Base-by-base conservation (phyloP, 2,329 filamentous ascomycete species). In the Beauveria sp. region DNA sequence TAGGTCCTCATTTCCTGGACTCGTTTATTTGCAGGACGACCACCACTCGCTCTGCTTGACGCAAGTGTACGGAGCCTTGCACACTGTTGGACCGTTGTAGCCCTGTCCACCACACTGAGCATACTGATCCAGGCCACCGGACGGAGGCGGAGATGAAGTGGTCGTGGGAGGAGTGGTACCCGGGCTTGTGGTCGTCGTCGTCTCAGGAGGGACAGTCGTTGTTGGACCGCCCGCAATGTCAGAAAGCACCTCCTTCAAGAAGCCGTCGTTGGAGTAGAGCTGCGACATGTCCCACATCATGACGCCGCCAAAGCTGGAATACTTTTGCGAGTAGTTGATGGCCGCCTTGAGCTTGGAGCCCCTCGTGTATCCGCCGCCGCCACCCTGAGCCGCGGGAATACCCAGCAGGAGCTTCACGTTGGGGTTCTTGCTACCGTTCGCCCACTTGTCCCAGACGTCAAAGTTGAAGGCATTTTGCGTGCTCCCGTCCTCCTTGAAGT, bases 281-380 rank as follows among this genome's bases (percentile, higher is more conserved):
- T 87, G 84, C 34, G 77, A 82, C 72, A 82, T 82, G 70, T 89
- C 86, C 86, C 86, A 89, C 74, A 88, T 78, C 86, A 89, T 88
- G 30, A 86, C 79, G 34, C 86, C 86, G 8, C 85, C 86, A 67
- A 89, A 88, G 71, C 79, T 86, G 3, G 74, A 71, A 67, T 81
- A 88, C 46, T 73, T 70, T 72, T 80, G 80, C 50, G 74, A 77
- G 67, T 83, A 87, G 40, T 76, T 61, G 64, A 89, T 78, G 38
- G 86, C 76, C 5, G 74, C 68, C 22, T 69, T 72, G 45, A 89
- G 75, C 24, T 76, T 70, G n/a, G 67, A 66, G 2, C 78, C 78
- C 8, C 72, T 67, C 14, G 79, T 68, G 69, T 88, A 89, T 2
- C 86, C 86, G 3, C 74, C 75, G 5, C 83, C 82, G 3, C 82